These are phyloP conservation scores for Adansonia digitata DNA, from an alignment of 345 rosid genomes.

Conservation along the genomic window DNA sequence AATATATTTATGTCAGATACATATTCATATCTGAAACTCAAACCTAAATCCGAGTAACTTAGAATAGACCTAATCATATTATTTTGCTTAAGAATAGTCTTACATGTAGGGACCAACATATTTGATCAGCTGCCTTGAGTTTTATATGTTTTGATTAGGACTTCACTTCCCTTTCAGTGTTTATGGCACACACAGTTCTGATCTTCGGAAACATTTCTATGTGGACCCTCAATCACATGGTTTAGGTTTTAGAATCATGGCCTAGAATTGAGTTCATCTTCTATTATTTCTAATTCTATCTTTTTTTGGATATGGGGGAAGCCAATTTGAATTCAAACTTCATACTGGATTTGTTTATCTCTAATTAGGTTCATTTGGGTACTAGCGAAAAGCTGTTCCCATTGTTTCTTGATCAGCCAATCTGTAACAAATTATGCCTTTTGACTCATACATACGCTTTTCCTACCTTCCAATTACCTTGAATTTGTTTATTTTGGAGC, in stretches of 20 bases:
- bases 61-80: too few species aligned
- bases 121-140: neutral
- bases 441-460: neutral
- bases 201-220: too few species aligned
- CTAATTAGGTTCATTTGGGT: neutral
- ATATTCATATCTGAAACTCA: too few species aligned
- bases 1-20: too few species aligned
- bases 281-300: neutral
- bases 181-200: neutral
- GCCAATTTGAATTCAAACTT: constrained; percentile 5
- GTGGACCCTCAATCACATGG: neutral
- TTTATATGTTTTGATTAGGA: neutral
- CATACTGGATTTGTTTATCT: neutral
- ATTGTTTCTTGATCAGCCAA: neutral
- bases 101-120: neutral
- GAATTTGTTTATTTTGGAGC: neutral
- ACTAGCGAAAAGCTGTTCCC: neutral
- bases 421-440: neutral
- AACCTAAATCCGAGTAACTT: too few species aligned
- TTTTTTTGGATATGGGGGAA: neutral
- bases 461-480: neutral
- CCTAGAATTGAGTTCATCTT: neutral
- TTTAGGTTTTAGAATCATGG: neutral
- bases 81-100: neutral
- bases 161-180: neutral